phyloP scores from a whole-genome alignment of 2,329 filamentous ascomycete species.

The Diaporthe longicolla region DNA sequence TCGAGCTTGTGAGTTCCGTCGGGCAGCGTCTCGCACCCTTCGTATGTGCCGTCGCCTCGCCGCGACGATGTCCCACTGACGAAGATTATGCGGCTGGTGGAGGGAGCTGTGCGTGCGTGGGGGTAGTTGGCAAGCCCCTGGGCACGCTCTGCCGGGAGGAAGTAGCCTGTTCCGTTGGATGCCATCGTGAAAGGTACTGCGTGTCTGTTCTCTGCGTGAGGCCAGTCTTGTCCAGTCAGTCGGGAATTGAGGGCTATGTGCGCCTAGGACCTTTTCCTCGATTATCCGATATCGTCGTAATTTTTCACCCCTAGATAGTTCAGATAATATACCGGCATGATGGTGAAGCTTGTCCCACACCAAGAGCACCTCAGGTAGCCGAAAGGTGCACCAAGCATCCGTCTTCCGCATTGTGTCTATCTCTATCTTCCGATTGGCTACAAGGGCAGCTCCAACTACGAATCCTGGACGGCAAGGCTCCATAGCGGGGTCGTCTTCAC shows the following conservation, averaged over 20 bases:
- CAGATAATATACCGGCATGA: background rate
- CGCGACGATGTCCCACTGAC: slow-evolving; percentile 53
- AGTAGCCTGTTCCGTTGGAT: slow-evolving; percentile 50
- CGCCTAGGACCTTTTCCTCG: background rate
- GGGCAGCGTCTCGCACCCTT: slow-evolving; percentile 47
- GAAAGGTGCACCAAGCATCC: slow-evolving; percentile 33
- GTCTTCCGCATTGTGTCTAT: slow-evolving; percentile 31
- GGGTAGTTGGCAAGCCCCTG: slow-evolving; percentile 55
- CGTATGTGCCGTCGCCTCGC: slow-evolving; percentile 52
- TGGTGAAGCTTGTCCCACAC: slow-evolving; percentile 1
- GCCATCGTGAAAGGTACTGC: slow-evolving; percentile 32
- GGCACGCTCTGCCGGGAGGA: slow-evolving; percentile 49
- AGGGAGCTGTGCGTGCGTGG: slow-evolving; percentile 50
- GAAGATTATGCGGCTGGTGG: slow-evolving; percentile 47
- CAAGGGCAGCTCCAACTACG: slow-evolving; percentile 3
- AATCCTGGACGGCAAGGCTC: slow-evolving; percentile 3
- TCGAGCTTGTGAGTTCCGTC: slow-evolving; percentile 49
- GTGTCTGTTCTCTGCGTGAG: background rate
- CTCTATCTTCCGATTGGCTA: slow-evolving; percentile 41
- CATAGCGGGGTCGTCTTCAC: slow-evolving; percentile 2
- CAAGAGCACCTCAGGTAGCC: background rate
- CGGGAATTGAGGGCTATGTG: background rate
- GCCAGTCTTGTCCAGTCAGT: background rate
- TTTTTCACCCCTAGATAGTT: background rate
- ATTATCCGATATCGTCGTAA: background rate